phyloP scores from a whole-genome alignment of 768 basidiomycete species.

The Basidioascus undulatus region DNA sequence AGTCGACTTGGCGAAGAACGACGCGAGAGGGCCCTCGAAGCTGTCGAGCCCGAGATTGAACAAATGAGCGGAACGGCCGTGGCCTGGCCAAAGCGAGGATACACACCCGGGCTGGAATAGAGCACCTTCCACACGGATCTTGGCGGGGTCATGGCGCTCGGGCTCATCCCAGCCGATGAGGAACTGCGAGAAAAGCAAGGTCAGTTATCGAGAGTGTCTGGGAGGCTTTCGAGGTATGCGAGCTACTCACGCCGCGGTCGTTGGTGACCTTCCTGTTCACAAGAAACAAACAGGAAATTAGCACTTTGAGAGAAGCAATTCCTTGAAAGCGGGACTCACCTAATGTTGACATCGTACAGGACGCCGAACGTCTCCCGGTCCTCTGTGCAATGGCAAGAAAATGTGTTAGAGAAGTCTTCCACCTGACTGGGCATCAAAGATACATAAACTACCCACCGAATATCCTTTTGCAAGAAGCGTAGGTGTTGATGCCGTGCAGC shows the following conservation, averaged over 20 bases:
- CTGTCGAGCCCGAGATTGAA: background rate
- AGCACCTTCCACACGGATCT: background rate
- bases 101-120: background rate
- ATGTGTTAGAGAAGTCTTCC: too few species aligned
- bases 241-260: background rate
- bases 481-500: background rate
- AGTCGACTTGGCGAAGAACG: slow-evolving; percentile 13
- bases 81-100: background rate
- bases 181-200: background rate
- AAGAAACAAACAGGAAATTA: too few species aligned
- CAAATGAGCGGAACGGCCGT: too few species aligned
- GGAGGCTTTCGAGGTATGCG: too few species aligned
- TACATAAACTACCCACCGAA: background rate
- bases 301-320: too few species aligned
- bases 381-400: background rate
- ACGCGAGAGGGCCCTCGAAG: background rate
- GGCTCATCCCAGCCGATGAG: background rate
- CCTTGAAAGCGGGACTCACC: background rate
- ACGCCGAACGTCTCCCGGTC: background rate
- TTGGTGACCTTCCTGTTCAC: background rate
- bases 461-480: background rate
- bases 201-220: too few species aligned
- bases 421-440: background rate
- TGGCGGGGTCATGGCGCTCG: background rate
- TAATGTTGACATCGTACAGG: background rate